Conservation (phyloP, 805 yeast species). For the Cyberlindnera euphorbiiphila region DNA sequence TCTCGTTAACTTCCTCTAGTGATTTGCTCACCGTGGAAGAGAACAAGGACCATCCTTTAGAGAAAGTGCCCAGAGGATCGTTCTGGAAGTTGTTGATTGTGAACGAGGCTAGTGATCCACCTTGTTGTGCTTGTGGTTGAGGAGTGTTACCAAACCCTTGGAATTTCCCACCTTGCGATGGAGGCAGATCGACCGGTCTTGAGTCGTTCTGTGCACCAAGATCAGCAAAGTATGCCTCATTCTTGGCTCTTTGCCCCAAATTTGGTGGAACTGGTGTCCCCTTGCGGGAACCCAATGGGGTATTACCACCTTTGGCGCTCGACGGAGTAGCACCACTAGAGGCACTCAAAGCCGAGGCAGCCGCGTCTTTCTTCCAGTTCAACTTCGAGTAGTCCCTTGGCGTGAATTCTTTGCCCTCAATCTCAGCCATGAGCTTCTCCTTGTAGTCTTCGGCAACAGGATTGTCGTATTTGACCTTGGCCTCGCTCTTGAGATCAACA, state of each 20-base stretch:
- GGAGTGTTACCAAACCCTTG: constrained; percentile 89
- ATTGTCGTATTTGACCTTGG: constrained; percentile 77
- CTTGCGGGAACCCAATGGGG: constrained; percentile 39
- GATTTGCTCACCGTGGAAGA: constrained; percentile 82
- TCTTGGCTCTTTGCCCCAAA: constrained; percentile 41
- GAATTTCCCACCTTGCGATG: constrained; percentile 91
- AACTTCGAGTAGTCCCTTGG: constrained; percentile 52
- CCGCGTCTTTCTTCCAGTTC: constrained; percentile 24
- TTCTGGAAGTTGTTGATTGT: constrained; percentile 65
- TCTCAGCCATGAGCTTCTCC: constrained; percentile 66
- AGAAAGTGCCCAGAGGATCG: constrained; percentile 88
- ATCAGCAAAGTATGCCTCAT: constrained; percentile 78
- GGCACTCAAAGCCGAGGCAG: constrained; percentile 1
- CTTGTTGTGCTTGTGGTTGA: constrained; percentile 33
- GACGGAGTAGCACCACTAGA: constrained; percentile 3
- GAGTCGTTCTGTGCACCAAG: constrained; percentile 69
- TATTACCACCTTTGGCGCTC: constrained; percentile 7
- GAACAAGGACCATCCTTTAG: constrained; percentile 93
- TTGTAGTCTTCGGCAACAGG: constrained; percentile 94
- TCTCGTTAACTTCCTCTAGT: constrained; percentile 78
- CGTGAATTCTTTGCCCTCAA: constrained; percentile 65
- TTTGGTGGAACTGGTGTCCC: constrained; percentile 32
- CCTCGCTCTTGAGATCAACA: constrained; percentile 56
- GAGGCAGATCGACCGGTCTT: constrained; percentile 78
- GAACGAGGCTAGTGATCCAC: constrained; percentile 50